Percentiles rank a stretch among this genome's conserved stretches.
phyloP scores from a whole-genome alignment of 176 grass and related monocot species.

The Luzula sylvatica region DNA sequence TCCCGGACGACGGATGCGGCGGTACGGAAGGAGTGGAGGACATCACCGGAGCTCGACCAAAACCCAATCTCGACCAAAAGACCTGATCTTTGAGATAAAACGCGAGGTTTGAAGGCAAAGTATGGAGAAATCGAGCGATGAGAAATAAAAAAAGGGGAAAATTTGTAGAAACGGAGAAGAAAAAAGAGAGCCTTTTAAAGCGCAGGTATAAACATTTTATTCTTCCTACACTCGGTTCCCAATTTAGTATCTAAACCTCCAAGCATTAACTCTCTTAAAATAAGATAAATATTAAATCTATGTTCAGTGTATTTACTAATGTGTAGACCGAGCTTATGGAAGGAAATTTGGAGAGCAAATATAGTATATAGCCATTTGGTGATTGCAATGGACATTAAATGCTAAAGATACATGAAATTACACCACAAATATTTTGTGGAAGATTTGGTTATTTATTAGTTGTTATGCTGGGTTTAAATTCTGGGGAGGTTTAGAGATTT shows the following conservation, averaged over 20 bases:
- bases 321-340: background rate
- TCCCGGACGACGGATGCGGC: background rate
- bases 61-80: constrained; percentile 1
- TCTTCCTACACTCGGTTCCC: background rate
- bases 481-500: too few relatives aligned
- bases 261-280: background rate
- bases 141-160: constrained; percentile 23
- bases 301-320: background rate
- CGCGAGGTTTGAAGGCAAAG: background rate
- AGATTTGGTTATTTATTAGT: too few relatives aligned
- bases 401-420: background rate
- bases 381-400: constrained; percentile 5
- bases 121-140: constrained; percentile 38
- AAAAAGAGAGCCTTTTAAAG: constrained; percentile 43
- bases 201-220: background rate
- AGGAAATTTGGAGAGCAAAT: background rate
- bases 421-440: too few relatives aligned
- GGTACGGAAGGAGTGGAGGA: too few relatives aligned
- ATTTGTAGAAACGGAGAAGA: background rate
- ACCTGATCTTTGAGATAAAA: constrained; percentile 15
- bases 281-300: background rate
- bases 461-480: too few relatives aligned
- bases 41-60: background rate
- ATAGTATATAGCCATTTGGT: constrained; percentile 6
- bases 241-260: background rate